A percentile compares a stretch with the other conserved stretches of the same genome.
phyloP scores from a whole-genome alignment of 805 yeast genomes.

The Starmerella vitae region DNA sequence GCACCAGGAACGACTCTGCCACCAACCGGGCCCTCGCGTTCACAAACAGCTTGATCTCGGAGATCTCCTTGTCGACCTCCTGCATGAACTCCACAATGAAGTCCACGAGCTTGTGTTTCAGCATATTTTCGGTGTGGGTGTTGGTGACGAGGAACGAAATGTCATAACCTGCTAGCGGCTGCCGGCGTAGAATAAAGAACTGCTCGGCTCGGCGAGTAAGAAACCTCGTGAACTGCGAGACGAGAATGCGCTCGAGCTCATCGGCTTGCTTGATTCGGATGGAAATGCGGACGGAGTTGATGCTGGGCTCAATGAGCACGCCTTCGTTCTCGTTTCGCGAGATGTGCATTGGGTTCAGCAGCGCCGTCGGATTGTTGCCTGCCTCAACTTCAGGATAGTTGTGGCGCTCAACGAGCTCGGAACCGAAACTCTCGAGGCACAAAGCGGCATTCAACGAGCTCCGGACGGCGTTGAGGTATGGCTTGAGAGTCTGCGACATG shows the following conservation, averaged over 20 bases:
- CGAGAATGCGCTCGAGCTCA: constrained; percentile 88
- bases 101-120: constrained; percentile 88
- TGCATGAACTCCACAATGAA: constrained; percentile 98
- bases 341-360: constrained; percentile 77
- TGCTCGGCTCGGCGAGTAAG: constrained; percentile 92
- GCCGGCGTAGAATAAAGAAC: constrained; percentile 80
- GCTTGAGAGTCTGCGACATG: constrained; percentile 92
- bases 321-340: constrained; percentile 89
- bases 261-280: constrained; percentile 94
- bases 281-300: constrained; percentile 81
- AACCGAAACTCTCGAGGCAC: constrained; percentile 83
- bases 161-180: constrained; percentile 81
- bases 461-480: constrained; percentile 87
- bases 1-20: constrained; percentile 89
- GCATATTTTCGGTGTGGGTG: constrained; percentile 88
- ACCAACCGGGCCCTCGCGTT: constrained; percentile 96
- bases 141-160: constrained; percentile 88
- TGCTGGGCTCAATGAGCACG: constrained; percentile 84
- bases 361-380: constrained; percentile 63
- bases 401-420: constrained; percentile 92
- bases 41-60: constrained; percentile 93
- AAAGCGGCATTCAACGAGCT: constrained; percentile 85
- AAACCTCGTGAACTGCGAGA: constrained; percentile 87
- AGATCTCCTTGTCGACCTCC: constrained; percentile 95
- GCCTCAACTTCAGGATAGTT: constrained; percentile 94